Percentiles rank a stretch among this genome's conserved stretches.
Conservation (phyloP, 2,329 filamentous ascomycete species). For the Xylaria sp. region DNA sequence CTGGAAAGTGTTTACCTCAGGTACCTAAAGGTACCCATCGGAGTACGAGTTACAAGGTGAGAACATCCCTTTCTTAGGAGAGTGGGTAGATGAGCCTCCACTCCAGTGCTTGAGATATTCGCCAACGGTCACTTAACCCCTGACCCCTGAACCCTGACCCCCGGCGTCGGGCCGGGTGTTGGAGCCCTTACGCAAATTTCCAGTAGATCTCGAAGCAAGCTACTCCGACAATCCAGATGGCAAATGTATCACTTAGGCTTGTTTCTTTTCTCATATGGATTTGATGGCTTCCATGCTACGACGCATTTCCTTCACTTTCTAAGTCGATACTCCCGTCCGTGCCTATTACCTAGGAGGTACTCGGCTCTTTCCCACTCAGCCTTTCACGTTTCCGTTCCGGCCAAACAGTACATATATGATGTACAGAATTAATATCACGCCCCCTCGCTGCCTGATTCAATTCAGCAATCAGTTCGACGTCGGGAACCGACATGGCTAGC, state of each 20-base stretch:
- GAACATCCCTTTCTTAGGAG: no score
- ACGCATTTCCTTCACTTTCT: no score
- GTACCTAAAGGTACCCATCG: no score
- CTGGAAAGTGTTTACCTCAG: no score
- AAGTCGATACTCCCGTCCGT: no score
- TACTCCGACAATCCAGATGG: background rate
- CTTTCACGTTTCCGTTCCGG: background rate
- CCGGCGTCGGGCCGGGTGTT: background rate
- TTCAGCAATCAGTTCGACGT: background rate
- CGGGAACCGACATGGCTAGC: background rate
- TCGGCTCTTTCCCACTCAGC: background rate
- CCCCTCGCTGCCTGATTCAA: no score
- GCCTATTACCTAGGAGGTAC: no score
- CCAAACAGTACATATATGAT: background rate
- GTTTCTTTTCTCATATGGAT: background rate
- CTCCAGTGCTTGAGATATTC: no score
- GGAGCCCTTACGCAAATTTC: background rate
- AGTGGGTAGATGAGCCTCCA: no score
- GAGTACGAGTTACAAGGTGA: no score
- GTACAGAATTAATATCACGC: no score
- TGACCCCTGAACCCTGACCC: background rate
- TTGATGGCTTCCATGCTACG: background rate
- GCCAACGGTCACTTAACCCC: background rate
- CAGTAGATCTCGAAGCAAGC: background rate
- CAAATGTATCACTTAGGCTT: background rate